These are phyloP conservation scores for Mycena capillaripes DNA, from an alignment of 768 basidiomycete species.

Conservation along the genomic window DNA sequence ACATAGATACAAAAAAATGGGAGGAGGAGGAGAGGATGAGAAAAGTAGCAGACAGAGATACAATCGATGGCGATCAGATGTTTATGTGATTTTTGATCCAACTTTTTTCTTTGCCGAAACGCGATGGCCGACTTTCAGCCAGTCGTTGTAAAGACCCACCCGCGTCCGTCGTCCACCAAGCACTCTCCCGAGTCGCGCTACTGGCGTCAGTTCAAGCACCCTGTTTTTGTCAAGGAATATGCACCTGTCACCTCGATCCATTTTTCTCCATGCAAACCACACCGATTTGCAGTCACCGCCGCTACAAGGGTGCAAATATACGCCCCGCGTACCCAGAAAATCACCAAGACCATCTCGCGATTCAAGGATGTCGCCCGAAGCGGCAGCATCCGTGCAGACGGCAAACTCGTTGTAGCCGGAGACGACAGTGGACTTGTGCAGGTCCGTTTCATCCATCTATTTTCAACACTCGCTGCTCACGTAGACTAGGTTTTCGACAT, in stretches of 20 bases:
- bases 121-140: slow-evolving; percentile 85
- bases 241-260: slow-evolving; percentile 96
- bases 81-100: slow-evolving; percentile 35
- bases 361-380: slow-evolving; percentile 97
- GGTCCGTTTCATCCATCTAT: slow-evolving; percentile 53
- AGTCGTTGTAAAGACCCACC: slow-evolving; percentile 74
- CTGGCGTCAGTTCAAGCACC: slow-evolving; percentile 90
- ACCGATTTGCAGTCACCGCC: slow-evolving; percentile 96
- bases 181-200: slow-evolving; percentile 83
- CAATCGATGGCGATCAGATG: slow-evolving; percentile 41
- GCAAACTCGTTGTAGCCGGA: slow-evolving; percentile 94
- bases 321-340: slow-evolving; percentile 95
- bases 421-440: slow-evolving; percentile 94
- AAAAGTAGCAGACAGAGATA: slow-evolving; percentile 3
- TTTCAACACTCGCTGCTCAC: not conserved
- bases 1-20: slow-evolving; percentile 54
- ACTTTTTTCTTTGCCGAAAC: slow-evolving; percentile 34
- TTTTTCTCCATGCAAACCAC: slow-evolving; percentile 89
- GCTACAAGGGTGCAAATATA: slow-evolving; percentile 96
- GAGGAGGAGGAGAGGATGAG: slow-evolving; percentile 11
- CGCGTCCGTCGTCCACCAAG: slow-evolving; percentile 64
- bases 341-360: slow-evolving; percentile 95
- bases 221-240: slow-evolving; percentile 97
- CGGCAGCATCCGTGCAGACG: slow-evolving; percentile 91
- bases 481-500: slow-evolving; percentile 87